Conservation (phyloP, 2,329 filamentous ascomycete genomes). For the Stemphylium lycopersici region DNA sequence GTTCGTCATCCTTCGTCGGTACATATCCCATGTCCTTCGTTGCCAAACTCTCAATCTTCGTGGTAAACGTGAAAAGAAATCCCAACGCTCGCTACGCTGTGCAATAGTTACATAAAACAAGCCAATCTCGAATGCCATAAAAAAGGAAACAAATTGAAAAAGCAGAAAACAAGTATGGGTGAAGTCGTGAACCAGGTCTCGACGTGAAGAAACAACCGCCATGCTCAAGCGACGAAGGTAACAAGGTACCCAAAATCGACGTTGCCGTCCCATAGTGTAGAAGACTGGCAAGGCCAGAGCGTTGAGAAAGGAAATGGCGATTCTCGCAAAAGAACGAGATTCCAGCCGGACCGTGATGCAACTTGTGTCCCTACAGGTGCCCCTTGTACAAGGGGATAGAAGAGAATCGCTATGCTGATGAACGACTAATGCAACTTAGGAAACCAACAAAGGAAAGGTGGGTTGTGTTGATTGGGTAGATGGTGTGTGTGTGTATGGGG, state of each 20-base stretch:
- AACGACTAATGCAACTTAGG: conserved; percentile 37
- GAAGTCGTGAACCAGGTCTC: conserved; percentile 22
- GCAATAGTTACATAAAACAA: conserved; percentile 24
- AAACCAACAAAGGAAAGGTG: conserved; percentile 31
- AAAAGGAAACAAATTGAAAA: conserved; percentile 23
- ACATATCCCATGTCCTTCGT: conserved; percentile 22
- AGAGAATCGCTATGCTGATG: conserved; percentile 45
- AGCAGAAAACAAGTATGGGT: conserved; percentile 11
- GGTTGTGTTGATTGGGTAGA: conserved; percentile 10
- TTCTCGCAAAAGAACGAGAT: conserved; percentile 33
- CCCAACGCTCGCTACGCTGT: conserved; percentile 45
- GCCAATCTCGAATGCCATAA: conserved; percentile 34
- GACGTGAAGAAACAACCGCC: conserved; percentile 35
- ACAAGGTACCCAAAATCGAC: conserved; percentile 30
- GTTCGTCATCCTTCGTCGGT: conserved; percentile 22
- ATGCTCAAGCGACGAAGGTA: conserved; percentile 34
- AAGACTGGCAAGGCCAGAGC: conserved; percentile 28
- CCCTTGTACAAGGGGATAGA: conserved; percentile 28
- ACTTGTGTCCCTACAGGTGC: conserved; percentile 38
- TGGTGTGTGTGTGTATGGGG: conserved; percentile 2
- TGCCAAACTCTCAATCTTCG: conserved; percentile 17
- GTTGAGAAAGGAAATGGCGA: conserved; percentile 31
- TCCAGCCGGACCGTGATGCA: conserved; percentile 45
- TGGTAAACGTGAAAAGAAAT: conserved; percentile 35
- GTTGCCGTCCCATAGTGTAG: conserved; percentile 42